Percentiles rank a stretch among this genome's conserved stretches.
Conservation (phyloP, 129 eudicot species). For the Escallonia rubra region DNA sequence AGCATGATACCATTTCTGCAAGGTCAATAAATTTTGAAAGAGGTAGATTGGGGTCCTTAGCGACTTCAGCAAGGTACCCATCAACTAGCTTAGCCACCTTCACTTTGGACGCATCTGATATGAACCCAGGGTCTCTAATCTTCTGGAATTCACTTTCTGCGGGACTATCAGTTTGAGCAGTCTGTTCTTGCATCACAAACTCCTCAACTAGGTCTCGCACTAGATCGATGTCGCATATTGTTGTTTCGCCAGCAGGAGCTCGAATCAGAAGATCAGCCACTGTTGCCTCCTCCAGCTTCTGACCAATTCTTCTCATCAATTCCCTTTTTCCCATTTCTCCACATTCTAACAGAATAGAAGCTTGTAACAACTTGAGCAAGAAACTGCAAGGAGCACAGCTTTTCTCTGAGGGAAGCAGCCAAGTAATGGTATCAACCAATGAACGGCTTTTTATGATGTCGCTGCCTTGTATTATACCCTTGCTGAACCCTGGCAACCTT, state of each 20-base stretch:
- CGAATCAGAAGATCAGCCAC: constrained; percentile 46
- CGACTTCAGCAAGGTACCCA: constrained; percentile 71
- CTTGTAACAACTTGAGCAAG: constrained; percentile 57
- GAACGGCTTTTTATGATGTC: constrained; percentile 34
- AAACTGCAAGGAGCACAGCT: constrained; percentile 55
- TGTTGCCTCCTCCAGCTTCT: constrained; percentile 66
- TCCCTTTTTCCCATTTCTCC: constrained; percentile 44
- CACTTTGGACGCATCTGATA: constrained; percentile 40
- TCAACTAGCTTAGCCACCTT: constrained; percentile 74
- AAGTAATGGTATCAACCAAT: constrained; percentile 45
- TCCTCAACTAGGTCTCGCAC: constrained; percentile 56
- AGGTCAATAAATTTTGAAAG: constrained; percentile 57
- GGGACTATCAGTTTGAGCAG: constrained; percentile 14
- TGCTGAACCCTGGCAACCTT: constrained; percentile 57
- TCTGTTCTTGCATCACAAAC: constrained; percentile 44
- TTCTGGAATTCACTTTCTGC: constrained; percentile 40
- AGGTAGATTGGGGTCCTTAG: constrained; percentile 55
- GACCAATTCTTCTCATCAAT: constrained; percentile 39
- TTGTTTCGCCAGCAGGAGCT: constrained; percentile 33
- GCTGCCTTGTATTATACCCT: constrained; percentile 34
- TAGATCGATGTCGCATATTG: constrained; percentile 45
- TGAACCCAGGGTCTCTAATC: constrained; percentile 26
- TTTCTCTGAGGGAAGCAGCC: constrained; percentile 48
- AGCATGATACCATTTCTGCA: constrained; percentile 68
- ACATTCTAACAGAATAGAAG: constrained; percentile 47